Base-by-base conservation (phyloP, 140 eudicot species). In the Bidens hawaiensis region DNA sequence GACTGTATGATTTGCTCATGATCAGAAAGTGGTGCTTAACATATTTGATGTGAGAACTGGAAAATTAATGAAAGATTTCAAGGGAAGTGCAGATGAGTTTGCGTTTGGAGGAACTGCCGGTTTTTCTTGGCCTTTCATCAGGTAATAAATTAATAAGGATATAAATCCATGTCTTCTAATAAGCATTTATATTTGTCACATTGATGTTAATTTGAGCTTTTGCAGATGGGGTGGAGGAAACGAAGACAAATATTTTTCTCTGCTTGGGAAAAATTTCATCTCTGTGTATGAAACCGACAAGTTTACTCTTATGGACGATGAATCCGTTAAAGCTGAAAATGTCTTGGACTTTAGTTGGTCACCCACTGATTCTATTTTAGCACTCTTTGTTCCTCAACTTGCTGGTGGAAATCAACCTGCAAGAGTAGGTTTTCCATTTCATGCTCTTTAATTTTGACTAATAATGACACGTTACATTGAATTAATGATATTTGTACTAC, bases 371-470 rank as follows among this genome's bases (percentile, higher is more conserved):
- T 79, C 97, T 13, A 78, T 85, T 42, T 74, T 89, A 54, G 79
- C 93, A 3, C 79, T 85, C 55, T 89, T 85, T 79, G 97, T 83
- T 60, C 97, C 97, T 41, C 93, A 89, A 75, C 89, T 78, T 46
- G 91, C 91, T 38, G 95, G 85, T 15, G 90, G 90, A 46, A 89
- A 83, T 79, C 97, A 89, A 76, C 97, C 97, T 50, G 97, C 97
- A 40, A 71, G 88, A 77, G 93, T 85, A 28, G 64, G 83, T 76
- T 18, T 34, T 34, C 42, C 11, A 34, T 34, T 34, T 14, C 12
- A 34, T n/a, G n/a, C n/a, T n/a, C 9, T 34, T 34, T 14, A 34
- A 34, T 34, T 5, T 14, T 34, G 42, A 34, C 42, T 34, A 6
- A 21, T 31, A 5, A 15, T 25, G 28, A 21, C 33, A 30, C 34